phyloP scores from a whole-genome alignment of 2,329 filamentous ascomycete species.

The Ophiosphaerella korrae region DNA sequence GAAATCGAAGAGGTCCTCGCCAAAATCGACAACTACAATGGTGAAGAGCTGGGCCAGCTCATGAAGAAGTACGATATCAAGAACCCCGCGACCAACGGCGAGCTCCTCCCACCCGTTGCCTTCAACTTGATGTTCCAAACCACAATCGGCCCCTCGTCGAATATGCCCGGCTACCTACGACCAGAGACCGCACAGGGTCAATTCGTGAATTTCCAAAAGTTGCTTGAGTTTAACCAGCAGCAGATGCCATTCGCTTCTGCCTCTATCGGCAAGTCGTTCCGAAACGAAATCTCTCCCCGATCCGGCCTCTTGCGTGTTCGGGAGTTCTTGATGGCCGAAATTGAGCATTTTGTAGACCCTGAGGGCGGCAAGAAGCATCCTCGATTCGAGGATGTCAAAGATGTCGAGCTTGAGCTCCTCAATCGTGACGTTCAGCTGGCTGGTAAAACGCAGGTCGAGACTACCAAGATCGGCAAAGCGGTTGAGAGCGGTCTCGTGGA shows the following conservation, averaged over 20 bases:
- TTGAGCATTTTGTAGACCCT: constrained; percentile 97
- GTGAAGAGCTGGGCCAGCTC: constrained; percentile 80
- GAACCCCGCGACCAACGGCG: constrained; percentile 79
- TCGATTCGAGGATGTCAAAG: constrained; percentile 83
- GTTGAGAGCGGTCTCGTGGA: constrained; percentile 84
- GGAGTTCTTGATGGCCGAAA: constrained; percentile 98
- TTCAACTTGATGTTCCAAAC: constrained; percentile 99
- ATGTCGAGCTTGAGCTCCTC: constrained; percentile 82
- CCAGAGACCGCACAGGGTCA: constrained; percentile 98
- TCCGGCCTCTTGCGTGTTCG: constrained; percentile 90
- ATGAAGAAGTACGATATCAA: constrained; percentile 88
- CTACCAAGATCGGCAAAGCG: constrained; percentile 81
- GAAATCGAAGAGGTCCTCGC: constrained; percentile 93
- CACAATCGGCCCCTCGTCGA: constrained; percentile 87
- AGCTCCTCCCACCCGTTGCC: constrained; percentile 78
- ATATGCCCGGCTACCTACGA: constrained; percentile 66
- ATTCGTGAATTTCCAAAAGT: constrained; percentile 95
- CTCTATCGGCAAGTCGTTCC: constrained; percentile 96
- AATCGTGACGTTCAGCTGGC: constrained; percentile 84
- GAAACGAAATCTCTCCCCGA: constrained; percentile 95
- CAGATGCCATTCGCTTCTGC: constrained; percentile 97
- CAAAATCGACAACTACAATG: constrained; percentile 93
- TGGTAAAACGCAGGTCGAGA: constrained; percentile 77
- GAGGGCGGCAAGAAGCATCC: constrained; percentile 92
- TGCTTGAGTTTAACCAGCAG: constrained; percentile 94